Percentiles rank a stretch among this genome's conserved stretches.
These are phyloP conservation scores for Perilla frutescens DNA, from an alignment of 257 asterid genomes.

Conservation along the genomic window DNA sequence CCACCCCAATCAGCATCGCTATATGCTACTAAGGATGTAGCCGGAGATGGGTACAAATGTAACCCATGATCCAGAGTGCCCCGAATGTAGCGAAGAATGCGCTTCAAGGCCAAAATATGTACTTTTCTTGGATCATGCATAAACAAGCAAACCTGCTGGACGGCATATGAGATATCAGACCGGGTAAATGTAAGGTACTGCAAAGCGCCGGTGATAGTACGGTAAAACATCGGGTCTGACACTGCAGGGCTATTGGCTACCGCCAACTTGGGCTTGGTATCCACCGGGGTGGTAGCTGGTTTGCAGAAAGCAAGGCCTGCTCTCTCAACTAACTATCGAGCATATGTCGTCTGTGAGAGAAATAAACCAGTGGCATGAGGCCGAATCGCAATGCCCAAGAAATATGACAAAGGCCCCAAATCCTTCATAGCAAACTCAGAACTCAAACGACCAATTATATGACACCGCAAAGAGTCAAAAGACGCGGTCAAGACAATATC, in stretches of 20 bases:
- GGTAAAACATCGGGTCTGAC: background rate
- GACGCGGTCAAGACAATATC: too few relatives aligned
- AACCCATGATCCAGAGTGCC: background rate
- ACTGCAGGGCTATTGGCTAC: background rate
- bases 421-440: too few relatives aligned
- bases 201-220: too few relatives aligned
- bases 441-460: too few relatives aligned
- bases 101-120: background rate
- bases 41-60: background rate
- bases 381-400: background rate
- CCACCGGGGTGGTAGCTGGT: background rate
- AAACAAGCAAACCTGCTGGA: too few relatives aligned
- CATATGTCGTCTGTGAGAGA: background rate
- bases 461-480: too few relatives aligned
- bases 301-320: background rate
- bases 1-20: background rate
- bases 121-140: background rate
- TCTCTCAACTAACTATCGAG: background rate
- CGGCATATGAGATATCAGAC: too few relatives aligned
- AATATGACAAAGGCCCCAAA: background rate
- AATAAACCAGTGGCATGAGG: background rate
- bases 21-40: background rate
- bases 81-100: background rate
- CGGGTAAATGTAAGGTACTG: too few relatives aligned
- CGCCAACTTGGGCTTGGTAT: background rate